phyloP scores from a whole-genome alignment of 257 asterid genomes.

The Fraxinus cuspidata region DNA sequence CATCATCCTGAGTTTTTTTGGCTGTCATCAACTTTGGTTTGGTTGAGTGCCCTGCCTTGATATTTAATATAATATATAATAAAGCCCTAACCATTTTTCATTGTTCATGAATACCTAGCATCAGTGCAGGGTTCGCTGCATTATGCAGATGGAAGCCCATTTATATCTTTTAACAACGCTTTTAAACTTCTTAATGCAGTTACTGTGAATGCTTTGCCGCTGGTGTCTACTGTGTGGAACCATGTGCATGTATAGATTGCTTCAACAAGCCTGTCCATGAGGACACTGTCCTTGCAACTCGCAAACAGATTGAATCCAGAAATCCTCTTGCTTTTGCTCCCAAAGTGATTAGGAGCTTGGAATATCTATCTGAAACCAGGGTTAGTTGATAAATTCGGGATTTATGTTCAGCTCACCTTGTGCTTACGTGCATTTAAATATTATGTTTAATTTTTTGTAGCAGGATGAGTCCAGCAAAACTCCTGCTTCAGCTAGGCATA shows the following conservation, averaged over 20 bases:
- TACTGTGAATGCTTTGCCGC: constrained; percentile 99
- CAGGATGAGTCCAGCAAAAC: constrained; percentile 84
- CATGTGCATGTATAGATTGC: constrained; percentile 90
- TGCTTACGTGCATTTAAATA: neutral
- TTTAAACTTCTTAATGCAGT: constrained; percentile 46
- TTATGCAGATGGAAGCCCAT: neutral
- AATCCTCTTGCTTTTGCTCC: constrained; percentile 99
- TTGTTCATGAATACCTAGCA: neutral
- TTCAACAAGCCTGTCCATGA: constrained; percentile 96
- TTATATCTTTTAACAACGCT: neutral
- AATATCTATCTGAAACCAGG: constrained; percentile 55
- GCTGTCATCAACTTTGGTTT: neutral
- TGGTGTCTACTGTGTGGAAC: constrained; percentile 94
- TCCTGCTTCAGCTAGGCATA: constrained; percentile 98
- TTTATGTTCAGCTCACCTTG: neutral
- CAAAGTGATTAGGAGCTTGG: constrained; percentile 70
- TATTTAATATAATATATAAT: too few species aligned
- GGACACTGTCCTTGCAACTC: constrained; percentile 91
- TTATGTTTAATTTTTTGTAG: constrained; percentile 17
- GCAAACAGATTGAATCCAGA: constrained; percentile 92
- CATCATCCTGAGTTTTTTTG: neutral
- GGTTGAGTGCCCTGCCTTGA: neutral
- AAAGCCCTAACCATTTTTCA: neutral
- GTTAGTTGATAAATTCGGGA: constrained; percentile 34
- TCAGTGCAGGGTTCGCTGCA: neutral